A percentile compares a stretch with the other conserved stretches of the same genome.
Conservation (phyloP, 768 basidiomycete genomes). For the Leucogyrophana mollusca region DNA sequence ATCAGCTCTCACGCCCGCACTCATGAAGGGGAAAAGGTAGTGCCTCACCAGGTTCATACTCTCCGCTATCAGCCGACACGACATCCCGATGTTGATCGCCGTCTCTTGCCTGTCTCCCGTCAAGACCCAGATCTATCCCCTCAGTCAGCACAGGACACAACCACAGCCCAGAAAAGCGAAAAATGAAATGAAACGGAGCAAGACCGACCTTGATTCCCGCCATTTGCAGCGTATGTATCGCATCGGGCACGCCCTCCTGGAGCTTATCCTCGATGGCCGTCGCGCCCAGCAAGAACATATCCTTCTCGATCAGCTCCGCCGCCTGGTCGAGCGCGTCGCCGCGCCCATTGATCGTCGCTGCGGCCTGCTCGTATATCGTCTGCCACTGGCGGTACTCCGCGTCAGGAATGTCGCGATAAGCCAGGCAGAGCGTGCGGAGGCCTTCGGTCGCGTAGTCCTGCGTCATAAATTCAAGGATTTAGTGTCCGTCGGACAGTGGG, state of each 20-base stretch:
- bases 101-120: constrained; percentile 99
- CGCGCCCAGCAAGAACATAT: constrained; percentile 89
- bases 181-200: neutral
- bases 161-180: neutral
- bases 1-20: too few relatives aligned
- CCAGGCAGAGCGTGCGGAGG: constrained; percentile 93
- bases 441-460: constrained; percentile 98
- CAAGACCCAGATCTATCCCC: constrained; percentile 84
- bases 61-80: constrained; percentile 94
- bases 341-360: constrained; percentile 92
- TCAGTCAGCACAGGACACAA: constrained; percentile 1
- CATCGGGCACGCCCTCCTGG: constrained; percentile 97
- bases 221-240: constrained; percentile 96
- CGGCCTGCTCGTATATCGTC: constrained; percentile 85
- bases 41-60: constrained; percentile 90
- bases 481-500: too few relatives aligned
- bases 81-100: constrained; percentile 98
- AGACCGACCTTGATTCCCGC: constrained; percentile 87
- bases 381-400: constrained; percentile 92
- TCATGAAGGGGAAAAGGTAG: too few relatives aligned
- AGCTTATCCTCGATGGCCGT: constrained; percentile 99
- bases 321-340: constrained; percentile 93
- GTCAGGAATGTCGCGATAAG: constrained; percentile 88
- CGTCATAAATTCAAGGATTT: too few relatives aligned
- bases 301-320: constrained; percentile 94